A percentile compares a stretch with the other conserved stretches of the same genome.
phyloP scores from a whole-genome alignment of 371 early-diverging fungal genomes.

The Actinomortierella wolfii region DNA sequence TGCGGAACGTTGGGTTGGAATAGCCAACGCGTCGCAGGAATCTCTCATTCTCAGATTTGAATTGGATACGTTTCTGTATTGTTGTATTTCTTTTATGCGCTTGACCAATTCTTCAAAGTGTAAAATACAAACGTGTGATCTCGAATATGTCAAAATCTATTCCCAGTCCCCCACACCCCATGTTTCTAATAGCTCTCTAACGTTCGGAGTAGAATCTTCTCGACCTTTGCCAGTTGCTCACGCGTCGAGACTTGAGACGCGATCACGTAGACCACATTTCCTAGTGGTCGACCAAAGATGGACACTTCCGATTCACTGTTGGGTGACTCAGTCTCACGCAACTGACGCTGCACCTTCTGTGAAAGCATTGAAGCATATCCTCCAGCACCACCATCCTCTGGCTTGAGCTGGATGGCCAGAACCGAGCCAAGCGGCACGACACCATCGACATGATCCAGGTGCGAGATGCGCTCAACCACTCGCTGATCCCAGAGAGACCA shows the following conservation, averaged over 20 bases:
- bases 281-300: slow-evolving; percentile 72
- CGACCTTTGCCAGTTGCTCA: slow-evolving; percentile 56
- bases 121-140: too few species aligned
- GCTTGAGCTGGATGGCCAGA: slow-evolving; percentile 70
- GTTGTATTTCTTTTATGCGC: too few species aligned
- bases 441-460: slow-evolving; percentile 64
- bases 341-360: slow-evolving; percentile 51
- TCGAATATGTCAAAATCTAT: too few species aligned
- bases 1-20: too few species aligned
- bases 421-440: slow-evolving; percentile 77
- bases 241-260: slow-evolving; percentile 64
- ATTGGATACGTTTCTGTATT: too few species aligned
- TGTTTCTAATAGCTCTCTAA: slow-evolving; percentile 20
- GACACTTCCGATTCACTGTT: slow-evolving; percentile 49
- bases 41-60: too few species aligned
- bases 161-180: too few species aligned
- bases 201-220: slow-evolving; percentile 51
- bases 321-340: slow-evolving; percentile 51
- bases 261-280: slow-evolving; percentile 82
- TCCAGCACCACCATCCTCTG: slow-evolving; percentile 45
- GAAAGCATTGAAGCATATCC: slow-evolving; percentile 67
- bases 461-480: slow-evolving; percentile 58
- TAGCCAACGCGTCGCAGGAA: too few species aligned
- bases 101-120: too few species aligned
- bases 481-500: slow-evolving; percentile 66